phyloP scores from a whole-genome alignment of 2,329 filamentous ascomycete species.

The Eutypa lata region DNA sequence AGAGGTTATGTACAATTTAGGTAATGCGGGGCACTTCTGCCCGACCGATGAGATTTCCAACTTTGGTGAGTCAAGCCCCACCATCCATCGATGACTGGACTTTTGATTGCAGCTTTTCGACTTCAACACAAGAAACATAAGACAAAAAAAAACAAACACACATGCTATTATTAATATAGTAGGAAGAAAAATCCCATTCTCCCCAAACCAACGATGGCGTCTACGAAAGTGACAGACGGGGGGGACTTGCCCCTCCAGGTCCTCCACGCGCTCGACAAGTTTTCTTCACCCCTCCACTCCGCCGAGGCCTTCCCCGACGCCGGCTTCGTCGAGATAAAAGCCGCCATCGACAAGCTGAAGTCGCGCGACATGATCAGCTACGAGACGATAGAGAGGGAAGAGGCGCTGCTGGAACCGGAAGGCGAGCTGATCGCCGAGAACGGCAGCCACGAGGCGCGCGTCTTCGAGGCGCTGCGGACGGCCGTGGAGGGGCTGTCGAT shows the following conservation, averaged over 20 bases:
- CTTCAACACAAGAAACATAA: too few species aligned
- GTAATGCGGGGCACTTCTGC: not conserved
- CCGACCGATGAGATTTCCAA: not conserved
- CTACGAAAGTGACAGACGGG: constrained; percentile 26
- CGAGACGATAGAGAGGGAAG: constrained; percentile 76
- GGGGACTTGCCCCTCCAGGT: constrained; percentile 63
- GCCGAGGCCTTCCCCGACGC: constrained; percentile 65
- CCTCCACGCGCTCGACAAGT: constrained; percentile 60
- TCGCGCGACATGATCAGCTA: constrained; percentile 87
- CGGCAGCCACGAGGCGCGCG: constrained; percentile 79
- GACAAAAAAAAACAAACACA: too few species aligned
- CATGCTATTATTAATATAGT: too few species aligned
- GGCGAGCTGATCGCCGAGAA: constrained; percentile 68
- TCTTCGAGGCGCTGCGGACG: constrained; percentile 70
- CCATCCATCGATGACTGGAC: constrained; percentile 2
- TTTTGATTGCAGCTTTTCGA: too few species aligned
- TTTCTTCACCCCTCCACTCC: constrained; percentile 62
- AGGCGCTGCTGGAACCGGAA: constrained; percentile 72
- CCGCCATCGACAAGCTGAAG: constrained; percentile 78
- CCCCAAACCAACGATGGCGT: constrained; percentile 36
- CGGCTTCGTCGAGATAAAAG: constrained; percentile 72
- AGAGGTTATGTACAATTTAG: not conserved
- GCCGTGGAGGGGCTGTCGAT: constrained; percentile 81
- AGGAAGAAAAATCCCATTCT: constrained; percentile 5
- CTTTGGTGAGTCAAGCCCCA: not conserved